Evolutionary conservation across 306 rosid species (phyloP).

Genomic region (Cicer chorassanicum): DNA sequence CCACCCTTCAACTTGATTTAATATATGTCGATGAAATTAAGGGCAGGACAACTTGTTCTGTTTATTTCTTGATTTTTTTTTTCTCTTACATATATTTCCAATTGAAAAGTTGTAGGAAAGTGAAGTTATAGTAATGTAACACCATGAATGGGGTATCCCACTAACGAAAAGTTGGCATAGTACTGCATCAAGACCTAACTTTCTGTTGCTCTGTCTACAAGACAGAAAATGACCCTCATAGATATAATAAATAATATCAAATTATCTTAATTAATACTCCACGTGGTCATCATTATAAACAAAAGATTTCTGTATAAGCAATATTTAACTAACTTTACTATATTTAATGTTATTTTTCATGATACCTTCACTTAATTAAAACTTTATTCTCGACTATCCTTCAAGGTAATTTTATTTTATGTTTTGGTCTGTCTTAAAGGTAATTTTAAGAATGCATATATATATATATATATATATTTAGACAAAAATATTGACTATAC

Average conservation of each 20-base stretch:
- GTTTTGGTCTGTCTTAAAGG: too few species aligned
- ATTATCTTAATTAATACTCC: neutral
- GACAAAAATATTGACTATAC: too few species aligned
- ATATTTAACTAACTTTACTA: too few species aligned
- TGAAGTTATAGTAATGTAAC: slow-evolving; percentile 19
- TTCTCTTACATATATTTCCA: neutral
- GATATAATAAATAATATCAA: neutral
- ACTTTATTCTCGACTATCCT: too few species aligned
- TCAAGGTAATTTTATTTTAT: too few species aligned
- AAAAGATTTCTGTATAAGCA: too few species aligned
- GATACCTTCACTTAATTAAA: too few species aligned
- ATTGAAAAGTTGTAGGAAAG: slow-evolving; percentile 33
- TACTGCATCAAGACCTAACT: slow-evolving; percentile 44
- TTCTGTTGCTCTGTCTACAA: slow-evolving; percentile 36
- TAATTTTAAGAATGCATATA: too few species aligned
- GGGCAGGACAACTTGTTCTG: slow-evolving; percentile 20
- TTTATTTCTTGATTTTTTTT: slow-evolving; percentile 28
- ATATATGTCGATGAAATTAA: slow-evolving; percentile 24
- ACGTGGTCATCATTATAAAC: too few species aligned
- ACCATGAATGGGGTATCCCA: slow-evolving; percentile 39
- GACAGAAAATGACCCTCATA: slow-evolving; percentile 40
- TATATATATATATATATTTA: too few species aligned
- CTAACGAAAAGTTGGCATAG: slow-evolving; percentile 43
- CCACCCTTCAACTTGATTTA: slow-evolving; percentile 27
- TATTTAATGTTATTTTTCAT: too few species aligned